Base-by-base conservation (phyloP, 1,139 yeast species). In the Scheffersomyces segobiensis region DNA sequence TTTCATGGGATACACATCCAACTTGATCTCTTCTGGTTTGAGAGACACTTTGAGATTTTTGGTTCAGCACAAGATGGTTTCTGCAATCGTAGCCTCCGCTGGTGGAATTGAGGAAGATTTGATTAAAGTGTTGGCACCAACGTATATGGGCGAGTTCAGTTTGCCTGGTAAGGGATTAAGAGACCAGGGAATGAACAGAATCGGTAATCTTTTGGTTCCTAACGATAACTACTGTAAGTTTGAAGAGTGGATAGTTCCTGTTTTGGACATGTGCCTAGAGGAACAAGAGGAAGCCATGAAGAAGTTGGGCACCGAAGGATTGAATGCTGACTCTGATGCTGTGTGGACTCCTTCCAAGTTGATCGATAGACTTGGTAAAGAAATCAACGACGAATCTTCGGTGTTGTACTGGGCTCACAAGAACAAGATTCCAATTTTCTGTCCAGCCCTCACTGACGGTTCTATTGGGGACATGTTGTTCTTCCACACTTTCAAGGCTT, bases 41-140 rank as follows among this genome's bases (percentile, higher is more conserved):
- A 86, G 99, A 76, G 97, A 93, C 66, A 91, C 97, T 51, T 80
- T 95, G 65, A 85, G 96, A 70, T 95, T 81, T 72, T 81, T 96
- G 65, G 98, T 92, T 49, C 96, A 95, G 74, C 88, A 96, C 78
- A 93, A 93, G 74, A 91, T 90, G 87, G 97, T 95, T 53, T 89
- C 93, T 66, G 98, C 97, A 20, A 86, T 95, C 67, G 99, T 96
- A 55, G 90, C 99, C 12, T 85, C 93, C 62, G 99, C 98, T 22
- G 99, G 99, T 64, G 99, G 99, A 64, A 87, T 95, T 62, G 99
- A 95, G 75, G 99, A 95, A 76, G 99, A 95, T 76, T 79, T 96
- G 59, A 95, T 95, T 78, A 95, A 95, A 74, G 93, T 97, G 71
- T 82, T 95, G 62, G 99, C 98, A 1, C 97, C 97, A 57, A 95